Evolutionary conservation across 345 rosid species (phyloP), one percentile per base, ranked within the genome.

Genomic region (Syzygium oleosum): DNA sequence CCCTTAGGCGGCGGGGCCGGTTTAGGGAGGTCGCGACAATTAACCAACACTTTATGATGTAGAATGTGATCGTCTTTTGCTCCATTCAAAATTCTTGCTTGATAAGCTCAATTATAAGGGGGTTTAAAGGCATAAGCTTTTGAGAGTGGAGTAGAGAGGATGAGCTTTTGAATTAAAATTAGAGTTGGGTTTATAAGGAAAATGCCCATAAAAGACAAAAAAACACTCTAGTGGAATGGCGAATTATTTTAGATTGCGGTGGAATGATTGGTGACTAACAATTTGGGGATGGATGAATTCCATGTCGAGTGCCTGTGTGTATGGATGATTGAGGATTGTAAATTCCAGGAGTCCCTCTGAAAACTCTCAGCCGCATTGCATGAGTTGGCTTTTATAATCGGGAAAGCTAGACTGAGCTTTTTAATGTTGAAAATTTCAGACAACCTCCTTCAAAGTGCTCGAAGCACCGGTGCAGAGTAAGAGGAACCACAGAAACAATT

Each of bases 121-220:
- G 38, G 38, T 61, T 88, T 85, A 88, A 90, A 87, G 89, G 89
- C 55, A 88, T 84, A 59, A 49, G 38, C 91, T 87, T 93, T 91
- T 38, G n/a, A 88, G 31, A 73, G 89, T 84, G 84, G 89, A 83
- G 87, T 9, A 52, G 55, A 85, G 22, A 85, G 46, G 27, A 41
- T 38, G 65, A 46, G 83, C 31, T 21, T 87, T 83, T 63, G 22
- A 63, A 85, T 51, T 53, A 87, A 52, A 78, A 23, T 41, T 23
- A 38, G 31, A 22, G 55, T 34, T 46, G 68, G 65, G 49, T 51
- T 63, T 65, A 46, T 90, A 93, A 93, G 88, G 93, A 93, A 85
- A 96, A 93, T 95, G 92, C 98, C 99, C 97, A 96, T 98, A 95
- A 91, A 92, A 79, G 89, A 58, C 86, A 88, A 80, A 41, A 68